These are phyloP conservation scores for Exobasidium rhododendri DNA, from an alignment of 1,284 basidiomycete genomes.

Conservation along the genomic window DNA sequence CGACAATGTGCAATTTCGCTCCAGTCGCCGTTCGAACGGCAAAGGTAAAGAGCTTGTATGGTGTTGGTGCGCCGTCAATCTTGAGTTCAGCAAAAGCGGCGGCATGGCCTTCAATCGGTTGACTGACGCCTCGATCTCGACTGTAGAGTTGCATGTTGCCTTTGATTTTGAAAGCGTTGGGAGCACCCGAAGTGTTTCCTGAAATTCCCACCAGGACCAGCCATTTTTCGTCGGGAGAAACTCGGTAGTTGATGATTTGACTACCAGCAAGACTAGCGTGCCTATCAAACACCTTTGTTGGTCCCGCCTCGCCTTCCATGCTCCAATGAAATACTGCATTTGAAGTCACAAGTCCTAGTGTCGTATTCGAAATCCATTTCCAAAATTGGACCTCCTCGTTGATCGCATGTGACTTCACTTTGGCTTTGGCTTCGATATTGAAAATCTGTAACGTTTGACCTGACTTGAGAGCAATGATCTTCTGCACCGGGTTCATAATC, in stretches of 20 bases:
- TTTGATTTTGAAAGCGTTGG: constrained; percentile 59
- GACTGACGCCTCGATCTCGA: constrained; percentile 84
- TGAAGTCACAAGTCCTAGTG: constrained; percentile 93
- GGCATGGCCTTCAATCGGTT: constrained; percentile 98
- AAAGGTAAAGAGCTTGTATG: constrained; percentile 85
- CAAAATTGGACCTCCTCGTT: constrained; percentile 95
- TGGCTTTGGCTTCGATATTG: constrained; percentile 92
- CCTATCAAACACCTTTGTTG: constrained; percentile 91
- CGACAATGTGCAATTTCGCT: constrained; percentile 98
- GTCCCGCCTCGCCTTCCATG: constrained; percentile 68
- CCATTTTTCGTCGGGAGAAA: constrained; percentile 92
- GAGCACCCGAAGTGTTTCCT: constrained; percentile 75
- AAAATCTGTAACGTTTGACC: constrained; percentile 88
- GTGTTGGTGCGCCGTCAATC: constrained; percentile 38
- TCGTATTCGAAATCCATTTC: constrained; percentile 93
- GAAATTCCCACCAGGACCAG: constrained; percentile 93
- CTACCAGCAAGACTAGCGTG: constrained; percentile 88
- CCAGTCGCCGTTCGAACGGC: constrained; percentile 91
- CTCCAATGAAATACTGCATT: constrained; percentile 92
- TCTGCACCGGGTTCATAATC: constrained; percentile 96
- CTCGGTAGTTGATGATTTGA: constrained; percentile 98
- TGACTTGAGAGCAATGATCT: constrained; percentile 89
- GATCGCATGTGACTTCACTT: constrained; percentile 89
- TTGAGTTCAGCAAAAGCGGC: constrained; percentile 92
- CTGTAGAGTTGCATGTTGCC: constrained; percentile 91